Base-by-base conservation (phyloP, 305 asterid genomes). In the Solanum hybrid region DNA sequence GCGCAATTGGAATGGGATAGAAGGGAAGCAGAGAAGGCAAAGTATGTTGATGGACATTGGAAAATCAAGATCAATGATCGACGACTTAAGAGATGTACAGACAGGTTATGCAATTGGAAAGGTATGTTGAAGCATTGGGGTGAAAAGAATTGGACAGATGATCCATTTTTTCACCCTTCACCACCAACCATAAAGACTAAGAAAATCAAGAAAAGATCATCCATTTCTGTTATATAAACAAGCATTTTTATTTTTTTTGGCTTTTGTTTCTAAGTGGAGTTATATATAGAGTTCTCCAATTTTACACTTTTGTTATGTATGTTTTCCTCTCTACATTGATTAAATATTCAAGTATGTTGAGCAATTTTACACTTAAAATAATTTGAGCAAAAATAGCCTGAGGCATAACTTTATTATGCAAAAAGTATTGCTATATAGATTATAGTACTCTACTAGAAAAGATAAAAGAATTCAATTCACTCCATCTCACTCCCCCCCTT, bases 41-140 rank as follows among this genome's bases (percentile, higher is more conserved):
- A 93, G 0, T 94, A 51, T 71, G 64, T 89, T 4, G 96, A 95
- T 73, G 94, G 93, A 11, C 97, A 95, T 88, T 95, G 97, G 97
- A 91, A 87, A 90, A 91, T 93, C 51, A 79, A 85, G 27, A 92
- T 94, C 10, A n/a, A 36, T 3, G 97, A 95, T 84, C 72, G 38
- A 24, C 91, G 96, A 29, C 38, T 93, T 12, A 91, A 94, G 90
- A 91, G 76, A 90, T 95, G 97, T 84, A 90, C 92, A 35, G 95
- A 93, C 91, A 82, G 77, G 16, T 92, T 93, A 75, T 95, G 97
- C 78, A 69, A 88, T 35, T 95, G 97, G 97, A 89, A 89, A 88
- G 90, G 92, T 64, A 95, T 91, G 95, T 86, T 95, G 86, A 82
- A 79, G 90, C 98, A 95, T 22, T 95, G 98, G 98, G 98, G 98